Base-by-base conservation (phyloP, 257 asterid species). In the Nicotiana knightiana region DNA sequence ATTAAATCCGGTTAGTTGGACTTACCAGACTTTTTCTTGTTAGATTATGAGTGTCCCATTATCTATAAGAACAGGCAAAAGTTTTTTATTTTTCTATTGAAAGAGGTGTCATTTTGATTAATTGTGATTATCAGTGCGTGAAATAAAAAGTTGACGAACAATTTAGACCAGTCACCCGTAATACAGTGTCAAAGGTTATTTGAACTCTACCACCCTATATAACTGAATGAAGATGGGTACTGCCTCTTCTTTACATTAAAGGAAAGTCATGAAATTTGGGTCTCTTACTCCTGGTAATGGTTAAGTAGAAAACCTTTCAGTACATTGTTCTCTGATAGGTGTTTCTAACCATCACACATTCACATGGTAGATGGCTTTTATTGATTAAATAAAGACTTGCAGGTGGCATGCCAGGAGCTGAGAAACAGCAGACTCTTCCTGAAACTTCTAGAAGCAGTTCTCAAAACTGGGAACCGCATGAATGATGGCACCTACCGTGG, bases 381-480 rank as follows among this genome's bases (percentile, higher is more conserved):
- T 79, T 79, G 37, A 79, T 61, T 79, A 11, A 43, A 43, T 61
- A 2, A n/a, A 21, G 18, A 77, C 65, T 86, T 87, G 85, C 90
- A 95, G 99, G 97, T 90, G 16, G 99, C 99, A 13, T 93, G 96
- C 76, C 85, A 81, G 59, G 98, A 95, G 89, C 93, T 95, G 28
- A 89, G 83, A 85, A 93, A 87, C 86, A 93, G 97, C 87, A 86
- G 98, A 64, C 93, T 95, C 81, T 95, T 95, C 93, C 87, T 95
- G 64, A 95, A 95, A 81, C 99, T 95, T 79, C 82, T 95, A 78
- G 99, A 95, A 88, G 99, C 99, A 16, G 98, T 93, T 83, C 96
- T 95, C 43, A 95, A 95, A 89, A 93, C 98, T 8, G 99, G 99
- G 13, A 95, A 95, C 88, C 89, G 99, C 63, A 95, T 95, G 99